Percentiles rank a stretch among this genome's conserved stretches.
Conservation (phyloP, 2,329 filamentous ascomycete genomes). For the Diaporthe batatas region DNA sequence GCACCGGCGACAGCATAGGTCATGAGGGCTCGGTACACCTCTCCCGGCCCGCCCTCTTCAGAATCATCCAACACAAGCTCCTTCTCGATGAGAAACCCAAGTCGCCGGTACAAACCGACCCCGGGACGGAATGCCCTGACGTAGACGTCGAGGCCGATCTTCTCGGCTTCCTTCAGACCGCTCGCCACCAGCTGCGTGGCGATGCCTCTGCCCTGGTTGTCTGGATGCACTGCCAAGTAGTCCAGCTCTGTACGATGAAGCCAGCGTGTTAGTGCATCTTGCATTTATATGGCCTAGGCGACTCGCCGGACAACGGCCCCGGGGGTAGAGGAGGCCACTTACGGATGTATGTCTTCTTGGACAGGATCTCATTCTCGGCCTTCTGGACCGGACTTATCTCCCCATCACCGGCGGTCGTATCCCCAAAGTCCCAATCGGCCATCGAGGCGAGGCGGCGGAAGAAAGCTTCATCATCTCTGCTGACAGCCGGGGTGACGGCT, state of each 20-base stretch:
- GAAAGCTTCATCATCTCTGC: constrained; percentile 37
- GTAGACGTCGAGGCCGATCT: constrained; percentile 45
- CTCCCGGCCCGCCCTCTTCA: constrained; percentile 26
- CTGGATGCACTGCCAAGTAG: constrained; percentile 47
- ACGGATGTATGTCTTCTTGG: constrained; percentile 42
- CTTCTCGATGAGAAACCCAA: constrained; percentile 33
- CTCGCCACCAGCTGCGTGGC: constrained; percentile 44
- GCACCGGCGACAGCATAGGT: constrained; percentile 14
- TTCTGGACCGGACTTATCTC: constrained; percentile 39
- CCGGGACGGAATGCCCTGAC: constrained; percentile 43
- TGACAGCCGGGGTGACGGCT: constrained; percentile 42
- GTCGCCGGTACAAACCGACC: constrained; percentile 24
- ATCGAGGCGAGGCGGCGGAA: constrained; percentile 33
- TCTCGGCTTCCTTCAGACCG: constrained; percentile 44
- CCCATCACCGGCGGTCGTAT: constrained; percentile 14
- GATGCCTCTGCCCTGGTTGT: constrained; percentile 44
- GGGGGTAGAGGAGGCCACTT: neutral
- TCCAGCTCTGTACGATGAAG: constrained; percentile 43
- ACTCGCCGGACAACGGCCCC: neutral
- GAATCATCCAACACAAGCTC: constrained; percentile 25
- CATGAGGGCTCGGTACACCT: constrained; percentile 30
- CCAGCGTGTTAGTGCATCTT: constrained; percentile 17
- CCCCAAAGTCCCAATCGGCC: constrained; percentile 38
- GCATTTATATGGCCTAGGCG: neutral
- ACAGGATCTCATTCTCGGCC: constrained; percentile 37